Evolutionary conservation across 495 filamentous ascomycete genomes (phyloP).

Genomic region (Talaromyces liani): DNA sequence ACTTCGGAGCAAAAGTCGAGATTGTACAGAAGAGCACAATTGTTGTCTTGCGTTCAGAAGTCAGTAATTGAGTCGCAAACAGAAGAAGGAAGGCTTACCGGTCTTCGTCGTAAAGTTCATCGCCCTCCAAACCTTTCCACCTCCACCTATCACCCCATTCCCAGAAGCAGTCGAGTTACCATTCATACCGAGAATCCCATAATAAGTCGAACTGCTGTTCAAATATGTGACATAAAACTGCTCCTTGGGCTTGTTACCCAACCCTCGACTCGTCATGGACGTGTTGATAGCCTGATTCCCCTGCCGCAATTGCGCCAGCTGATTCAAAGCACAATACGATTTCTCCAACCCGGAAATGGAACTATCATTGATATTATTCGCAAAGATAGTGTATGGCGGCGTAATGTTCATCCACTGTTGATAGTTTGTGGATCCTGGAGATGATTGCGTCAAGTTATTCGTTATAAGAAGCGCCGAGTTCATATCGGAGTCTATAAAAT

Average conservation of each 20-base stretch:
- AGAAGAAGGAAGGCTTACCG: constrained; percentile 41
- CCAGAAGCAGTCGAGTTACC: constrained; percentile 45
- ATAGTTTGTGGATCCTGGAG: constrained; percentile 29
- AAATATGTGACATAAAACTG: constrained; percentile 78
- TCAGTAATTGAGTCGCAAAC: neutral
- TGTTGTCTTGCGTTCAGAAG: constrained; percentile 43
- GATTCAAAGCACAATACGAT: constrained; percentile 67
- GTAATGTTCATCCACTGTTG: constrained; percentile 47
- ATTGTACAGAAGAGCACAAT: constrained; percentile 79
- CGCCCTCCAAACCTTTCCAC: constrained; percentile 61
- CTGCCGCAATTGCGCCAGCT: constrained; percentile 52
- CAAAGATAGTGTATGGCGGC: constrained; percentile 72
- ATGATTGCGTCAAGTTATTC: constrained; percentile 51
- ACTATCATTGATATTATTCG: constrained; percentile 53
- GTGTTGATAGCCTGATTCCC: constrained; percentile 46
- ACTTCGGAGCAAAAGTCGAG: constrained; percentile 78
- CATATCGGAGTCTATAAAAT: constrained; percentile 73
- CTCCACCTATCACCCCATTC: constrained; percentile 48
- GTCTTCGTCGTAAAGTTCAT: constrained; percentile 69
- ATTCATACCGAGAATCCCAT: constrained; percentile 59
- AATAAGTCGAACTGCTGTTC: constrained; percentile 61
- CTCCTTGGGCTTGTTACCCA: constrained; percentile 60
- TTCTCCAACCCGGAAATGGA: constrained; percentile 58
- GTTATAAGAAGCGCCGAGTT: constrained; percentile 71
- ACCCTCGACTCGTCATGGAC: constrained; percentile 59